Evolutionary conservation across 805 yeast genomes (phyloP).

Genomic region (Starmerella scarabaei): DNA sequence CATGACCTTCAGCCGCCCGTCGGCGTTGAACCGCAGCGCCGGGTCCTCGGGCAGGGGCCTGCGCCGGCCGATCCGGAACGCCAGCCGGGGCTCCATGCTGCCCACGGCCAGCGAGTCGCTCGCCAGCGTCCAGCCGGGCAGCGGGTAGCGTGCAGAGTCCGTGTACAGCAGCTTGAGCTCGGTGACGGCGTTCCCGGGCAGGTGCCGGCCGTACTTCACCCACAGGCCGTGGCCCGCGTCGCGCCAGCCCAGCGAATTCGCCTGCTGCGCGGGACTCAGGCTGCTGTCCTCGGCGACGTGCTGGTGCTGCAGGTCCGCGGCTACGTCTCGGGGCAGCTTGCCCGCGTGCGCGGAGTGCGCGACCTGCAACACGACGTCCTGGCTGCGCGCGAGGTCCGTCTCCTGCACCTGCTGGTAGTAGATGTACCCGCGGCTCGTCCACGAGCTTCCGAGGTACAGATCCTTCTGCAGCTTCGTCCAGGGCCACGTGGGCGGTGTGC

Average conservation of each 20-base stretch:
- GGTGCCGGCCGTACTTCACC: conserved; percentile 40
- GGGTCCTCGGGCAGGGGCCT: conserved; percentile 9
- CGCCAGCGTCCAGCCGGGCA: conserved; percentile 51
- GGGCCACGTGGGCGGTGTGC: conserved; percentile 14
- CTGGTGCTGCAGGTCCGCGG: neutral
- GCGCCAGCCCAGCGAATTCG: conserved; percentile 3
- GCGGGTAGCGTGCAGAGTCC: conserved; percentile 57
- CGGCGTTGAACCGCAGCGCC: conserved; percentile 16
- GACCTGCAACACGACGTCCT: conserved; percentile 18
- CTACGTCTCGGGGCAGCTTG: neutral
- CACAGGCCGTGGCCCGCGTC: conserved; percentile 38
- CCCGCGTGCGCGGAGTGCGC: conserved; percentile 1
- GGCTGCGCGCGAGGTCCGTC: conserved; percentile 27
- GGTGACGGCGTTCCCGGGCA: conserved; percentile 32
- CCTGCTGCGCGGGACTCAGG: conserved; percentile 17
- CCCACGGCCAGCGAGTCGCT: conserved; percentile 20
- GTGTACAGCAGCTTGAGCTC: conserved; percentile 65
- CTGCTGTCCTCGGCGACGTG: conserved; percentile 6
- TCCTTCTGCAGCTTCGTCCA: conserved; percentile 40
- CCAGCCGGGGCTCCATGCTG: conserved; percentile 23
- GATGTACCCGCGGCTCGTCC: conserved; percentile 33
- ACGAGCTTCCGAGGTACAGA: conserved; percentile 33
- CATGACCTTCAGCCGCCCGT: conserved; percentile 55
- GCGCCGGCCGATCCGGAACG: conserved; percentile 19
- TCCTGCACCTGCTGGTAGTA: conserved; percentile 24